Evolutionary conservation across 2,329 filamentous ascomycete species (phyloP), one percentile per base, ranked within the genome.

Genomic region (Talaromyces sp.): DNA sequence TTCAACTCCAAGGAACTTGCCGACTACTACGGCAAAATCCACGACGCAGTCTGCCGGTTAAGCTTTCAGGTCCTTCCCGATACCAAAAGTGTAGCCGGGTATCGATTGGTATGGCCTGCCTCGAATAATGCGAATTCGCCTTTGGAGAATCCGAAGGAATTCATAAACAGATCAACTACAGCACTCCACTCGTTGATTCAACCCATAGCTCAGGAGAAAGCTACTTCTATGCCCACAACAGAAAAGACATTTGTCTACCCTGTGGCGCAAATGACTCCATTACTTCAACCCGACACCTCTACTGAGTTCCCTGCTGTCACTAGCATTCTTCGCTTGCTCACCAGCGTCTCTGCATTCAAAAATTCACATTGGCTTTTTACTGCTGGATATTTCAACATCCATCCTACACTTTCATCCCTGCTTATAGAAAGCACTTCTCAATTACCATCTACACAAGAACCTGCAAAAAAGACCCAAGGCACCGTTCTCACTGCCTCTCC

Each of bases 301-400:
- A 97, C 93, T 11, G 94, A 99, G 71, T 86, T 94, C 11, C 91
- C 90, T 1, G 88, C 89, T 15, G 78, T 99, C 17, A 90, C 85
- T 0, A 83, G 83, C 46, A 82, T 97, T 39, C 81, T 97, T 3
- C 81, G 82, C 43, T 83, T 82, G 1, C 81, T 97, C 3, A 81
- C 87, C 0, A 75, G 73, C 0, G 81, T 88, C 0, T 64, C 72
- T 5, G 76, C 80, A 5, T 89, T 90, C 66, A 77, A 80, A 9
- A 81, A 84, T 35, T 89, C 89, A 0, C 87, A 85, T 13, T 99
- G 94, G 94, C 94, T 91, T 0, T 97, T 99, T 72, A 97, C 94
- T 0, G 94, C 94, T 0, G 94, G 94, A 54, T 99, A 99, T 77
- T 99, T 99, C 78, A 99, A 99, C 77, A 96, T 96, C 57, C 91